These are phyloP conservation scores for Rosa hybrid DNA, from an alignment of 331 rosid genomes.

Conservation along the genomic window DNA sequence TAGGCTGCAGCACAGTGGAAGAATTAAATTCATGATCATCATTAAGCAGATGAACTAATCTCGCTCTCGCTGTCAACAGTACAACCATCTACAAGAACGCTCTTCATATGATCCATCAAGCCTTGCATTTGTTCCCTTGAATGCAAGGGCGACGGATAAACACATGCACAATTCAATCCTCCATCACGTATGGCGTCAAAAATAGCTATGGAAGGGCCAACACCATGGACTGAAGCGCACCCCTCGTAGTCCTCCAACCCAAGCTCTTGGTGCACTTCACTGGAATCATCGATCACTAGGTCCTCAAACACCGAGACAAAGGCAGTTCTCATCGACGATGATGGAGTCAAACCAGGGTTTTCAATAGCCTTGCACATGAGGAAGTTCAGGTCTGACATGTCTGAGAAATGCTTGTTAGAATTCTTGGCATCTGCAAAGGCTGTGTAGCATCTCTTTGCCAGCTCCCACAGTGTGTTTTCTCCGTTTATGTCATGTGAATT, in stretches of 20 bases:
- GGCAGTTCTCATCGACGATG: conserved; percentile 70
- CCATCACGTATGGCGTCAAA: conserved; percentile 71
- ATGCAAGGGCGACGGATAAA: conserved; percentile 81
- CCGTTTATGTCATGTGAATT: conserved; percentile 75
- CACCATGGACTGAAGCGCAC: conserved; percentile 80
- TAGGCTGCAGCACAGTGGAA: background rate
- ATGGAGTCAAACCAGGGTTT: conserved; percentile 73
- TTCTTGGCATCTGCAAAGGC: conserved; percentile 58
- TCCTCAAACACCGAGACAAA: conserved; percentile 82
- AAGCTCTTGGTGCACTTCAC: conserved; percentile 34
- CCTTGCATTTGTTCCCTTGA: conserved; percentile 78
- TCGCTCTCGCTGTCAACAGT: conserved; percentile 21
- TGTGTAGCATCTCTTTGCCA: conserved; percentile 64
- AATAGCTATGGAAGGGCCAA: conserved; percentile 85
- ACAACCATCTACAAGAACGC: conserved; percentile 54
- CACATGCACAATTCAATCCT: conserved; percentile 59
- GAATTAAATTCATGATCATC: background rate
- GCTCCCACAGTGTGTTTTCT: conserved; percentile 70
- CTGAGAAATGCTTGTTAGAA: conserved; percentile 82
- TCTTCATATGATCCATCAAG: conserved; percentile 64
- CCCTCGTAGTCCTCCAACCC: conserved; percentile 78
- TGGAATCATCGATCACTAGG: conserved; percentile 40
- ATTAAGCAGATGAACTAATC: background rate
- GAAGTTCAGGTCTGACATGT: conserved; percentile 91
- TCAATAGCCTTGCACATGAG: conserved; percentile 88